phyloP scores from a whole-genome alignment of 1,284 basidiomycete species.

The Ceratobasidium sp. region DNA sequence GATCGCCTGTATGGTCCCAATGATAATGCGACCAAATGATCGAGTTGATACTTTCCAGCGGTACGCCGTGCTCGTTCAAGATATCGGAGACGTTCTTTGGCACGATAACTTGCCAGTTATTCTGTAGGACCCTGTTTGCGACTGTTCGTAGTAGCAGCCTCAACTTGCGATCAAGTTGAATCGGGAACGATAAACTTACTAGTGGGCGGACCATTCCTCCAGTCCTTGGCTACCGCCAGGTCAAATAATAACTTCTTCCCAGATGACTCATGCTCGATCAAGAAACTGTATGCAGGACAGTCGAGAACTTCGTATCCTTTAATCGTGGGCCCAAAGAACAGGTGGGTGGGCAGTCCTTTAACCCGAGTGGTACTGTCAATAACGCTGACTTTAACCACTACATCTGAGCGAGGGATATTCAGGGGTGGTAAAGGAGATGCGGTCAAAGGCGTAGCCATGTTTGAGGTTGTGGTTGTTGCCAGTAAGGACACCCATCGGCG shows the following conservation, averaged over 20 bases:
- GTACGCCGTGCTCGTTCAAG: constrained; percentile 13
- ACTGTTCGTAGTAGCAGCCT: not conserved
- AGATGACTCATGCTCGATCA: constrained; percentile 34
- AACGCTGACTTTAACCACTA: constrained; percentile 20
- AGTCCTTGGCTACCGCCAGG: constrained; percentile 27
- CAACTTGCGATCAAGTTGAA: too few species aligned
- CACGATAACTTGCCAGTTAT: not conserved
- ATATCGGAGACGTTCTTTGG: constrained; percentile 30
- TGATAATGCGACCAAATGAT: constrained; percentile 39
- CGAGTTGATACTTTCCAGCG: constrained; percentile 29
- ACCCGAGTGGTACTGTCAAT: constrained; percentile 35
- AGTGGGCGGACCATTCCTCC: constrained; percentile 29
- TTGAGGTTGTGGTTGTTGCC: too few species aligned
- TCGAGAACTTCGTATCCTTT: constrained; percentile 3
- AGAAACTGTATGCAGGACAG: constrained; percentile 17
- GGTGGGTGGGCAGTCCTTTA: constrained; percentile 6
- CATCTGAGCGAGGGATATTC: constrained; percentile 21
- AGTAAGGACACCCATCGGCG: too few species aligned
- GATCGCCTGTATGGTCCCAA: constrained; percentile 35
- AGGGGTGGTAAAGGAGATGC: too few species aligned
- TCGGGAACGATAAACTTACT: not conserved
- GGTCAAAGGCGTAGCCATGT: too few species aligned
- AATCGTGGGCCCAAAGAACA: constrained; percentile 19
- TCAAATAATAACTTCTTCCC: constrained; percentile 26
- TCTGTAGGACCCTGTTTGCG: not conserved